Evolutionary conservation across 352 stramenopile genomes (phyloP), one percentile per base, ranked within the genome.

Genomic region (Phytophthora litchii): DNA sequence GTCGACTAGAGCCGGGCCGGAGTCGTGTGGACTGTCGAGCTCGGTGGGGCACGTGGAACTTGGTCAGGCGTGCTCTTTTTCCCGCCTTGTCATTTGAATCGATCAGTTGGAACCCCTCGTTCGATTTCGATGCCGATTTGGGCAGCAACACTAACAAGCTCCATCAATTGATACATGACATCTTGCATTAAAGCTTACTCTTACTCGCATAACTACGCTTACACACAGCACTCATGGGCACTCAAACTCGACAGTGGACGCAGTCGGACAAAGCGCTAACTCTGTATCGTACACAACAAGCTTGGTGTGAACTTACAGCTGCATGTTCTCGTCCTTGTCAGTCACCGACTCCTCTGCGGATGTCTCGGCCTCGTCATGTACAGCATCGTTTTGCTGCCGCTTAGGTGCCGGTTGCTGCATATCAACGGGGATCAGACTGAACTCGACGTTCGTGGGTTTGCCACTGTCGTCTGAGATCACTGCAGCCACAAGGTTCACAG

Each of bases 401-500:
- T 47, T 54, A 4, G 5, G 5, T 9, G 13, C 16, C 4, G 16
- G 58, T 51, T 68, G 29, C 32, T 62, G 27, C 32, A 36, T 36
- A 27, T 74, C 72, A 3, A 79, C 42, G 0, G 79, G 76, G 29
- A 89, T 79, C 16, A 89, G 16, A 34, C 74, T 86, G 55, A 86
- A 83, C 70, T 89, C 80, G n/a, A 89, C 66, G 54, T 84, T 80
- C 31, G 50, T 74, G 9, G 70, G 45, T 52, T 89, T 85, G 47
- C 74, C 64, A 35, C 50, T 57, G 21, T 83, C 76, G 41, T 86
- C 80, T 19, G 71, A 77, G 29, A 87, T 59, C 16, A 71, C 66
- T 3, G 80, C 80, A 12, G 76, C 80, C 38, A 89, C 75, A 8
- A 89, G 45, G 27, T 70, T 78, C 25, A 80, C 52, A 0, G 74